Base-by-base conservation (phyloP, 1,139 yeast genomes). In the Arxiozyma slooffiae region DNA sequence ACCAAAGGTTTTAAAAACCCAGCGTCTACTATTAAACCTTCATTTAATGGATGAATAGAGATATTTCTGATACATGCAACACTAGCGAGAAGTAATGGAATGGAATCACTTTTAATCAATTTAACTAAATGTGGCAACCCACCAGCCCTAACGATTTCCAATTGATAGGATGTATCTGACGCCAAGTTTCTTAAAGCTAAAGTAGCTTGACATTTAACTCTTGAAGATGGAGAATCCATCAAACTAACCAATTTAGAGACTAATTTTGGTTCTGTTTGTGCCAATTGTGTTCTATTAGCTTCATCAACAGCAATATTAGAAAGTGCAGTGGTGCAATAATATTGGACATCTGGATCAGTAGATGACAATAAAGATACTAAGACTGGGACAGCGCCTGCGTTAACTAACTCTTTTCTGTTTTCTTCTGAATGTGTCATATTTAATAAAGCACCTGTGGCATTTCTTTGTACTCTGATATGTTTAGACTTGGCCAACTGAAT, bases 351-450 rank as follows among this genome's bases (percentile, higher is more conserved):
- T 3, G 97, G 88, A 68, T 92, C 99, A 23, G 83, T 79, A 49
- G 90, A 85, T 1, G 94, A 79, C 56, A 92, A 74, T 54, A 94
- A 74, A n/a, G 95, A 82, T 11, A 92, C 97, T 53, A 92, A 75
- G 8, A 92, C 96, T 0, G 98, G 98, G 7, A 92, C 96, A 7
- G 98, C 97, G 43, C 97, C 98, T 2, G 98, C 97, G 67, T 87
- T 89, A 48, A 92, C 98, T 57, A 92, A 76, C 69, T 94, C 97
- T 68, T 86, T 94, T 70, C 99, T 82, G 70, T 94, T 92, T 71
- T 90, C 98, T 58, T 86, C 89, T 21, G 96, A 87, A 67, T 92
- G 99, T 44, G 99, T 92, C 99, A 92, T 92, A 70, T 92, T 92
- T 58, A 92, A 77, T 63, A 92, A 74, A 0, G 98, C 98, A 47